These are phyloP conservation scores for Gleditsia sinensis DNA, from an alignment of 306 rosid genomes.

Conservation along the genomic window DNA sequence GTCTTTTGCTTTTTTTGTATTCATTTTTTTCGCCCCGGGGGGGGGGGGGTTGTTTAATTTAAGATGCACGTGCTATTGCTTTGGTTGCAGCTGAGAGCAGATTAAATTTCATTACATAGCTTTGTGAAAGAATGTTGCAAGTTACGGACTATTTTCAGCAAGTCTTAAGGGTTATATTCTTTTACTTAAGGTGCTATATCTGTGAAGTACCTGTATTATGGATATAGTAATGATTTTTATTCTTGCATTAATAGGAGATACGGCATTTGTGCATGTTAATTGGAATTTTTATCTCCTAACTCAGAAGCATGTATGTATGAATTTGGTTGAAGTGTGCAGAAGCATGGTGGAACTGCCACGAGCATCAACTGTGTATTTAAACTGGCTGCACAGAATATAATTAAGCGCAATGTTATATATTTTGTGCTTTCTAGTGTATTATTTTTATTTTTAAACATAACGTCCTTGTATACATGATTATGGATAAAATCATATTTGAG, in stretches of 20 bases:
- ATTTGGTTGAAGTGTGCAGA: neutral
- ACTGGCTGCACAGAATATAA: too few species aligned
- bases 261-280: too few species aligned
- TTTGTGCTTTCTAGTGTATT: neutral
- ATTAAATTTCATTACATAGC: constrained; percentile 22
- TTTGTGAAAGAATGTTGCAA: constrained; percentile 26
- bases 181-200: neutral
- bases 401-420: too few species aligned
- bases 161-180: constrained; percentile 3
- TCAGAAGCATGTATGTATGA: neutral
- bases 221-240: neutral
- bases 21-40: neutral
- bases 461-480: neutral
- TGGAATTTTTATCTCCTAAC: too few species aligned
- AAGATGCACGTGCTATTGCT: constrained; percentile 25
- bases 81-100: constrained; percentile 50
- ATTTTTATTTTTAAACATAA: neutral
- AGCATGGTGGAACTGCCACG: too few species aligned
- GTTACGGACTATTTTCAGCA: constrained; percentile 9
- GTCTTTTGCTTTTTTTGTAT: constrained; percentile 30
- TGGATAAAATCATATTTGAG: too few species aligned
- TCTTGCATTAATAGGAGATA: neutral
- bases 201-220: neutral
- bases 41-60: neutral
- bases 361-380: neutral